Percentiles rank a stretch among this genome's conserved stretches.
These are phyloP conservation scores for Rhodomyrtus tomentosa DNA, from an alignment of 345 rosid genomes.

Conservation along the genomic window DNA sequence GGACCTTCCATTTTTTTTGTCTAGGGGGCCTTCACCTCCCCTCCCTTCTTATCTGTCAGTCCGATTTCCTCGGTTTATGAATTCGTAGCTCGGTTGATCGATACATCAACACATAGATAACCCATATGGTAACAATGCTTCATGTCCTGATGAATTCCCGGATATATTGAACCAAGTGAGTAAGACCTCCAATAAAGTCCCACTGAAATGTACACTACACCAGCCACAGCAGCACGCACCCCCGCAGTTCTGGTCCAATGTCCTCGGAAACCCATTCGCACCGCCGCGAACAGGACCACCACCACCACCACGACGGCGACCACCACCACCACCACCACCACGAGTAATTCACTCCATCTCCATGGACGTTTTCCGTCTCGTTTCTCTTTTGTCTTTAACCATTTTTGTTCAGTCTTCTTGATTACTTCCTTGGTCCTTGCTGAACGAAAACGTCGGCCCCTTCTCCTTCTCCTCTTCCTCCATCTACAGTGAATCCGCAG, in stretches of 20 bases:
- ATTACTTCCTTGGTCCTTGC: background rate
- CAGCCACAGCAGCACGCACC: background rate
- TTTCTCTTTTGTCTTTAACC: background rate
- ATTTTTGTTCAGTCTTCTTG: background rate
- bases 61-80: no score
- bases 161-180: no score
- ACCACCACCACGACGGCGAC: constrained; percentile 9
- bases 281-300: constrained; percentile 11
- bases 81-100: no score
- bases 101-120: no score
- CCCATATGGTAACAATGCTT: no score
- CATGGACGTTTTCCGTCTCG: background rate
- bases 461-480: background rate
- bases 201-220: background rate
- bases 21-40: no score
- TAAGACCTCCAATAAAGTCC: background rate
- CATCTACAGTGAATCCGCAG: background rate
- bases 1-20: no score
- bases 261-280: constrained; percentile 4
- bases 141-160: no score
- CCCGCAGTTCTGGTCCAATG: background rate
- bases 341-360: background rate
- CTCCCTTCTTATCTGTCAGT: no score
- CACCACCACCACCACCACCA: background rate
- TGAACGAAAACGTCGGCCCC: background rate